Conservation (phyloP, 768 basidiomycete genomes). For the Lactifluus volemus region DNA sequence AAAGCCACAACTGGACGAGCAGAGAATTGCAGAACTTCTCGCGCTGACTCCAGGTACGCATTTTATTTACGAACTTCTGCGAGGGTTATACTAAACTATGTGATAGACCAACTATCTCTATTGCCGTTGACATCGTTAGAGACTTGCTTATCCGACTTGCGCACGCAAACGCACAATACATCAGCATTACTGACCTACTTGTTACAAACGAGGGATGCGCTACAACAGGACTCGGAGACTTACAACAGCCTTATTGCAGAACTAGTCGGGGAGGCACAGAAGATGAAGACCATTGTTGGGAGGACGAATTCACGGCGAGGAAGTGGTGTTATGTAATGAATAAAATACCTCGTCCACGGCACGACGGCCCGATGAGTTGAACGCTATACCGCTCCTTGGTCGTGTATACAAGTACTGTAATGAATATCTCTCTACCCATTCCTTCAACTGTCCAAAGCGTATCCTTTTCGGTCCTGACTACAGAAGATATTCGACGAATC, state of each 20-base stretch:
- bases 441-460: constrained; percentile 78
- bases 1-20: constrained; percentile 63
- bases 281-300: constrained; percentile 62
- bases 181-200: constrained; percentile 73
- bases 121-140: constrained; percentile 63
- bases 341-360: too few relatives aligned
- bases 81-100: background rate
- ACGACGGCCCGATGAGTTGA: too few relatives aligned
- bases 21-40: constrained; percentile 57
- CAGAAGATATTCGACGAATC: constrained; percentile 82
- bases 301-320: constrained; percentile 39
- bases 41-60: constrained; percentile 55
- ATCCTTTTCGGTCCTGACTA: constrained; percentile 87
- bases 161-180: constrained; percentile 62
- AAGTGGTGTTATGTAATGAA: constrained; percentile 13
- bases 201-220: constrained; percentile 68
- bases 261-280: constrained; percentile 87
- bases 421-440: constrained; percentile 89
- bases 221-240: constrained; percentile 83
- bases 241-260: constrained; percentile 89
- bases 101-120: constrained; percentile 62
- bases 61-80: background rate
- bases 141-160: constrained; percentile 56
- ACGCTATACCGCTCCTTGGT: background rate
- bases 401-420: background rate